Base-by-base conservation (phyloP, 257 asterid species). In the Fraxinus americana region DNA sequence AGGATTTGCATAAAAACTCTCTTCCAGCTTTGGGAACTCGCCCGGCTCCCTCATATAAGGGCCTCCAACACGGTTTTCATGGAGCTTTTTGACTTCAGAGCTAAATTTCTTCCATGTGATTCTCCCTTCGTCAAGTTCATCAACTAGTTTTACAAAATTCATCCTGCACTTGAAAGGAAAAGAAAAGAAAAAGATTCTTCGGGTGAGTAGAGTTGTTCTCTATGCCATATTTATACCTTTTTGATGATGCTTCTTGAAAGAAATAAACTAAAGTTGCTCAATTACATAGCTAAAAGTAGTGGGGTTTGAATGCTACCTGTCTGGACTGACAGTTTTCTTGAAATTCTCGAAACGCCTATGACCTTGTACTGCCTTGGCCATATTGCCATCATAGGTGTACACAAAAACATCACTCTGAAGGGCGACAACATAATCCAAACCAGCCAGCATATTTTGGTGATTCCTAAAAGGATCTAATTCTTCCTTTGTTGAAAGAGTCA, bases 331-430 rank as follows among this genome's bases (percentile, higher is more conserved):
- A 72, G 98, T 94, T 84, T 94, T 94, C 95, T 88, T 91, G 88
- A 94, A 94, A 79, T 89, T 85, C 84, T 92, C 98, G 10, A 91
- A 92, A 5, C 98, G 93, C 72, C 98, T 86, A 77, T 94, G 98
- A 41, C 98, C 98, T 84, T 92, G 96, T 12, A 94, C 98, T n/a
- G 98, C 98, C 89, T 94, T 94, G 1, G 98, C 98, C 98, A 94
- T 94, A 78, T 94, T 94, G 36, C 98, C 98, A 83, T 94, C 98
- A 61, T 94, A 94, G 13, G 98, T 94, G 79, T 92, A 94, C 57
- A 92, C 87, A 54, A 94, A 94, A 70, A 92, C 98, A 79, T 92
- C 89, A 77, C 98, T 91, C 82, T 86, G 85, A 72, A 92, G 96
- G 36, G 98, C 98, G 74, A 94, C 95, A 32, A 83, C 97, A 75